Evolutionary conservation across 306 rosid genomes (phyloP).

Genomic region (Malus sieversii): DNA sequence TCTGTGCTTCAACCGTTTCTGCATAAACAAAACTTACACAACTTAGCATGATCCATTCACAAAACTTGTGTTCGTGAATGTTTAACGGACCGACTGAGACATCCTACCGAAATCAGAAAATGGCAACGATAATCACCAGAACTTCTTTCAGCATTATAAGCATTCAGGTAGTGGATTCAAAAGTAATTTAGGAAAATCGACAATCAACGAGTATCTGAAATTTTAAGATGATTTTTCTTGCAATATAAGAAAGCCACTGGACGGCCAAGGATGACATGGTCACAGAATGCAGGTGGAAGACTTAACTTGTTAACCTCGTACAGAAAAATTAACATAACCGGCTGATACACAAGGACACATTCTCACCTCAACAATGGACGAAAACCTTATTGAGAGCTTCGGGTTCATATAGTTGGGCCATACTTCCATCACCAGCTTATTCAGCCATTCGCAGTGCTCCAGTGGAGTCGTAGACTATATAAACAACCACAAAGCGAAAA

Average conservation of each 20-base stretch:
- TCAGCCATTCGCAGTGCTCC: slow-evolving; percentile 97
- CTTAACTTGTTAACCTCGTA: not conserved
- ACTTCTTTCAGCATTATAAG: not conserved
- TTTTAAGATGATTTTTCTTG: not conserved
- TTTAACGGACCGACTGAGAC: not conserved
- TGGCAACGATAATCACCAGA: not conserved
- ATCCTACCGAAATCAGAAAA: not conserved
- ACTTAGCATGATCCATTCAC: slow-evolving; percentile 6
- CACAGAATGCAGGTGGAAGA: not conserved
- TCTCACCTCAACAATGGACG: slow-evolving; percentile 74
- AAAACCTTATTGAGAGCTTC: slow-evolving; percentile 63
- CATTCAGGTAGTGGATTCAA: not conserved
- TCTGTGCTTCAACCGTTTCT: slow-evolving; percentile 78
- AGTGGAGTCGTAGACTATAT: slow-evolving; percentile 70
- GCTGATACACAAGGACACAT: not conserved
- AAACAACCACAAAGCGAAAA: slow-evolving; percentile 9
- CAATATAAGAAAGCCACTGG: too few relatives aligned
- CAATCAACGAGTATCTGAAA: not conserved
- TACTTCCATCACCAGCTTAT: slow-evolving; percentile 65
- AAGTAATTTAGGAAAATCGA: not conserved
- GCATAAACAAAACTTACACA: slow-evolving; percentile 18
- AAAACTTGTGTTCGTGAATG: not conserved
- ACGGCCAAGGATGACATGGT: not conserved
- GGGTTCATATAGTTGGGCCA: slow-evolving; percentile 64
- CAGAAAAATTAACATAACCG: not conserved